Base-by-base conservation (phyloP, 2,329 filamentous ascomycete species). In the Calonectria montana region DNA sequence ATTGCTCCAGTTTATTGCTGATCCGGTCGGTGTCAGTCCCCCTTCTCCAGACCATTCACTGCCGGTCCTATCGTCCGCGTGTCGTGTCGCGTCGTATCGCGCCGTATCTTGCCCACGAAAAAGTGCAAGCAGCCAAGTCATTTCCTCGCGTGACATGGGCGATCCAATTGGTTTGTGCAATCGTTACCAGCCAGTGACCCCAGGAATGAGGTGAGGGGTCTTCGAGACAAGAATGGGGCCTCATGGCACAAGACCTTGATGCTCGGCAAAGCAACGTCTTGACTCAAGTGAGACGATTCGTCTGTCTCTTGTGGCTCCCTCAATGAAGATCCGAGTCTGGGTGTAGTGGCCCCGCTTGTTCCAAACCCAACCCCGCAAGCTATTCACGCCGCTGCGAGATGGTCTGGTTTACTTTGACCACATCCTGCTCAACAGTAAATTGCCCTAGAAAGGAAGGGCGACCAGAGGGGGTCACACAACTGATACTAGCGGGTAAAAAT, bases 311-410 rank as follows among this genome's bases (percentile, higher is more conserved):
- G 57, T 21, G 12, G 25, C 64, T 50, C 64, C 37, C 21, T 16
- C 53, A 39, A 59, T 59, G 31, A 59, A 59, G 45, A 50, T 23
- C 35, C 65, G 48, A 62, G 43, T 39, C 69, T 50, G 71, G 67
- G 71, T 64, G 66, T 66, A 50, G 66, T 53, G 59, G 45, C 66
- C 62, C 71, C 74, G 55, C 71, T 65, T 73, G 72, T 73, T 72
- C 67, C 64, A 66, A 70, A 43, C 45, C 59, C 65, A 69, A 75
- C 76, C 76, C 76, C 76, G 66, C 76, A 76, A 69, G 69, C 71
- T 62, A 71, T 47, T 67, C 61, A 53, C 64, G 55, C 47, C 63
- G 57, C 45, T 23, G 29, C 21, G 31, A 35, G 48, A 64, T 64
- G 67, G 67, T 48, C 67, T 65, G 29, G 67, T 65, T 64, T 43